Percentiles rank a stretch among this genome's conserved stretches.
Conservation (phyloP, 192 early-diverging fungal genomes). For the Funneliformis mosseae region DNA sequence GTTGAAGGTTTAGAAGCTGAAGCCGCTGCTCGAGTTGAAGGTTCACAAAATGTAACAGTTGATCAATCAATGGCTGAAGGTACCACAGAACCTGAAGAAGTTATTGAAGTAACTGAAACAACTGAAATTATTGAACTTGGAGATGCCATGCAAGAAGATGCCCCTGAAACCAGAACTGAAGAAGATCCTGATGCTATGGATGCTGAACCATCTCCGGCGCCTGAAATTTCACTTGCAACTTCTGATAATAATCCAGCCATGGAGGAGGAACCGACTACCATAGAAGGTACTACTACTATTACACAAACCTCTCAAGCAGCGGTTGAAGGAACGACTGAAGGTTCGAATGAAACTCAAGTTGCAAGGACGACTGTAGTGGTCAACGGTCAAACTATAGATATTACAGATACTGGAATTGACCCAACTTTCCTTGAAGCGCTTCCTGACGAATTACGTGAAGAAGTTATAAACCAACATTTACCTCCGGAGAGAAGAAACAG, state of each 20-base stretch:
- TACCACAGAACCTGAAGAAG: conserved; percentile 30
- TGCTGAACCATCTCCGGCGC: conserved; percentile 5
- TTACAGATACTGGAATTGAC: conserved; percentile 94
- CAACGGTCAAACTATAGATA: conserved; percentile 81
- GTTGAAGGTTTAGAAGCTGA: conserved; percentile 35
- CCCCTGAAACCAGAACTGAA: conserved; percentile 37
- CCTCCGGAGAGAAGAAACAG: conserved; percentile 43
- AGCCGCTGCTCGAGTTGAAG: conserved; percentile 6
- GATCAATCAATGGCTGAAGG: conserved; percentile 13
- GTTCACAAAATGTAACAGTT: not conserved
- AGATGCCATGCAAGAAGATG: conserved; percentile 39
- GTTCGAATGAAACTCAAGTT: not conserved
- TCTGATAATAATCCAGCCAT: not conserved
- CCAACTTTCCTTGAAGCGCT: conserved; percentile 90
- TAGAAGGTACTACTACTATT: not conserved
- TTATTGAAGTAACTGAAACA: conserved; percentile 40
- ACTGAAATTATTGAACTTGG: conserved; percentile 37
- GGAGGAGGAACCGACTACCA: not conserved
- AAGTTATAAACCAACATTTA: conserved; percentile 85
- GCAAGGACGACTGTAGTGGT: conserved; percentile 67
- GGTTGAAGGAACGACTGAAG: conserved; percentile 27
- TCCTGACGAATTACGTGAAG: conserved; percentile 90
- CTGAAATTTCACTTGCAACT: not conserved
- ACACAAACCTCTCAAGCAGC: conserved; percentile 32
- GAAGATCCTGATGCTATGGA: conserved; percentile 23